These are phyloP conservation scores for Butyriboletus loyo DNA, from an alignment of 768 basidiomycete genomes.

Conservation along the genomic window DNA sequence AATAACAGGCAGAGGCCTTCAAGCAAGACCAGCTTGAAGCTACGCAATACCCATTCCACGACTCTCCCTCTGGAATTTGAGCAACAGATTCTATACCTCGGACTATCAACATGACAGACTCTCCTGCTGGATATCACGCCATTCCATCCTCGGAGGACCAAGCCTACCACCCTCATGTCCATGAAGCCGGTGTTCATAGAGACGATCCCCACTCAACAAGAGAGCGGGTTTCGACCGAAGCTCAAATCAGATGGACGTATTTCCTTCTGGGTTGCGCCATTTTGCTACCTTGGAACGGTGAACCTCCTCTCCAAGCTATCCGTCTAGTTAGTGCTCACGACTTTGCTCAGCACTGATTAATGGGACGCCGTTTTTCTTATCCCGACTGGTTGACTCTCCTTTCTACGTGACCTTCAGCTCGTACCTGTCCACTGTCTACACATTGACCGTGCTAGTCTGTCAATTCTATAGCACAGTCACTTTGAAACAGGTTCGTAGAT, in stretches of 20 bases:
- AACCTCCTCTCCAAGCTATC: constrained; percentile 15
- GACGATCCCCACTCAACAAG: constrained; percentile 22
- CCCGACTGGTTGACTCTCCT: constrained; percentile 60
- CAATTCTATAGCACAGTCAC: constrained; percentile 68
- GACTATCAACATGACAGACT: constrained; percentile 12
- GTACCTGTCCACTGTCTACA: constrained; percentile 62
- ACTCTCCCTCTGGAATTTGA: not conserved
- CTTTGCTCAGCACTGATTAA: constrained; percentile 72
- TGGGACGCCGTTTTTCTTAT: constrained; percentile 76
- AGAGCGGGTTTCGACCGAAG: constrained; percentile 32
- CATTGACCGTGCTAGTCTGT: constrained; percentile 61
- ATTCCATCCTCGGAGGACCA: constrained; percentile 8
- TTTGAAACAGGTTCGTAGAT: constrained; percentile 56
- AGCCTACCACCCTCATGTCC: not conserved
- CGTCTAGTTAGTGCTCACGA: not conserved
- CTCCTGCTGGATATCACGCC: constrained; percentile 11
- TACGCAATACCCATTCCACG: not conserved
- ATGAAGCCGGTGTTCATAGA: not conserved
- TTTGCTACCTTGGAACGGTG: constrained; percentile 90
- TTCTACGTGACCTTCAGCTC: constrained; percentile 60
- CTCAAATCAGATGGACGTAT: constrained; percentile 57
- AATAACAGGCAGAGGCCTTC: too few relatives aligned
- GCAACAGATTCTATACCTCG: not conserved
- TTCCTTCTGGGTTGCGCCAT: constrained; percentile 77
- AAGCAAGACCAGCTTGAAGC: too few relatives aligned